Conservation (phyloP, 2,329 filamentous ascomycete genomes). For the Paecilomyces dactylethromorphus region DNA sequence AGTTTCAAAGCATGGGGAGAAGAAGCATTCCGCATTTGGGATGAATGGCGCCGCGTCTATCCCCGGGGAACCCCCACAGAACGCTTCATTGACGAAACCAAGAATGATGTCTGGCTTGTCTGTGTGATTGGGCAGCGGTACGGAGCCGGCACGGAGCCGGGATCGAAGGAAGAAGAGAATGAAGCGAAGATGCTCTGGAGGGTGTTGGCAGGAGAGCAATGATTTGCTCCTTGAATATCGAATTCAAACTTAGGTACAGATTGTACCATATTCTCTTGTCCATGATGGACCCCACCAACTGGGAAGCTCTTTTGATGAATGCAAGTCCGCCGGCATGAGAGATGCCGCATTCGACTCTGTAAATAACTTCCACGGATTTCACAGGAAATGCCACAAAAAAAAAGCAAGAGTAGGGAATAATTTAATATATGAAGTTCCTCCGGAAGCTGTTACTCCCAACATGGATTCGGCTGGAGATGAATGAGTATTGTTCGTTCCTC, state of each 20-base stretch:
- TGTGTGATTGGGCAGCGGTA: constrained; percentile 54
- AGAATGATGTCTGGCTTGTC: constrained; percentile 75
- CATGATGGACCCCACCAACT: neutral
- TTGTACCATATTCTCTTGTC: neutral
- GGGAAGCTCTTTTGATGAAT: neutral
- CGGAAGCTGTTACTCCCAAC: no score
- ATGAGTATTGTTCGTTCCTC: no score
- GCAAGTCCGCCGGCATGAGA: neutral
- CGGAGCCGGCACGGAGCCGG: constrained; percentile 32
- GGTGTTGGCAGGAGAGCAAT: constrained; percentile 23
- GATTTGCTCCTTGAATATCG: neutral
- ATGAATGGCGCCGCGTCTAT: constrained; percentile 87
- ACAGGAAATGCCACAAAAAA: neutral
- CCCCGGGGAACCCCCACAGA: constrained; percentile 65
- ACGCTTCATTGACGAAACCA: constrained; percentile 60
- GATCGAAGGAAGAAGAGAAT: constrained; percentile 31
- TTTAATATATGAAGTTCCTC: no score
- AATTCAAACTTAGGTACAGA: neutral
- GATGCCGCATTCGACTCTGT: neutral
- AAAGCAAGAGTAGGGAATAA: neutral
- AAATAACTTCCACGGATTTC: neutral
- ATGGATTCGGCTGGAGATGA: no score
- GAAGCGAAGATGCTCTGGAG: constrained; percentile 36
- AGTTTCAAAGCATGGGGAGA: constrained; percentile 92
- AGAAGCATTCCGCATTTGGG: constrained; percentile 93